These are phyloP conservation scores for Microdochium nivale DNA, from an alignment of 2,329 filamentous ascomycete species.

Conservation along the genomic window DNA sequence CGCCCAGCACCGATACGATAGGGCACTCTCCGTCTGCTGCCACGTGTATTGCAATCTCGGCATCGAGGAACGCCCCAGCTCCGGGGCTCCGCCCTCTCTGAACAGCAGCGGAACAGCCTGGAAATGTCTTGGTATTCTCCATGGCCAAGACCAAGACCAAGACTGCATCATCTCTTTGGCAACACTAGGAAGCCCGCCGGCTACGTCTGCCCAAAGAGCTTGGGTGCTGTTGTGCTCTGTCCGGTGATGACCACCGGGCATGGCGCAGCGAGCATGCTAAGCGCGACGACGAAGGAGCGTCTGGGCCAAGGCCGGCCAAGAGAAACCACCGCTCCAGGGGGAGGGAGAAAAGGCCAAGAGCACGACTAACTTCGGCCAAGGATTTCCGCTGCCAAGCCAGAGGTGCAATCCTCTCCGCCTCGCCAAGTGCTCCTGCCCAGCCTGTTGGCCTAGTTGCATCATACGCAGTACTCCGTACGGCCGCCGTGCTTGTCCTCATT, in stretches of 20 bases:
- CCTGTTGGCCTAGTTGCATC: neutral
- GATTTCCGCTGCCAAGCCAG: neutral
- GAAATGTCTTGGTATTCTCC: neutral
- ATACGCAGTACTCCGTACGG: neutral
- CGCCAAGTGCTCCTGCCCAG: neutral
- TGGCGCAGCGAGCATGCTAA: no score
- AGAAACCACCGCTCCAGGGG: neutral
- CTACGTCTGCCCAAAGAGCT: no score
- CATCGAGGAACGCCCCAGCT: neutral
- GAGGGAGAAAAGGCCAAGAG: neutral
- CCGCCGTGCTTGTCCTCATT: no score
- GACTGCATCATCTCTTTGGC: neutral
- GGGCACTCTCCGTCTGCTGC: no score
- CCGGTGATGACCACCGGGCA: no score
- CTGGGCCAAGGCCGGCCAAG: neutral
- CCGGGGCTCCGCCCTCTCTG: neutral
- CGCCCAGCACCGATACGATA: no score
- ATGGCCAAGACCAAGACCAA: neutral
- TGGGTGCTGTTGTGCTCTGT: no score
- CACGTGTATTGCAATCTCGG: neutral
- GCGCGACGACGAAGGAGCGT: no score
- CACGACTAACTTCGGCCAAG: neutral
- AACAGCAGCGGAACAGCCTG: neutral
- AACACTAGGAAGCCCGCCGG: no score
- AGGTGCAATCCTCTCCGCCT: neutral